Base-by-base conservation (phyloP, 2,329 filamentous ascomycete species). In the Beauveria sp. region DNA sequence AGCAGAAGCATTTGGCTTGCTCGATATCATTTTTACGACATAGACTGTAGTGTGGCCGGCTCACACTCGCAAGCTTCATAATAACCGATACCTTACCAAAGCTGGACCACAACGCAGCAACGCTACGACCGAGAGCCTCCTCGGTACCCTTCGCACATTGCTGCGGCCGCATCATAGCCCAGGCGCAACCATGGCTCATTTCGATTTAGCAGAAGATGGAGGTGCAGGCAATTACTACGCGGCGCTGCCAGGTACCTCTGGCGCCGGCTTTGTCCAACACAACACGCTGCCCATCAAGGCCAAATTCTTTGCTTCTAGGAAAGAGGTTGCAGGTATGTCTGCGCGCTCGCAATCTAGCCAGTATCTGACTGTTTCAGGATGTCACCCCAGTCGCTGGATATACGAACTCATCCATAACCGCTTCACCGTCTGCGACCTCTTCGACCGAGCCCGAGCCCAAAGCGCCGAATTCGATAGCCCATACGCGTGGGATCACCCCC, bases 331-430 rank as follows among this genome's bases (percentile, higher is more conserved):
- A 53, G 73, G 73, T 71, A 68, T 51, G 46, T 42, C 3, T 30
- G 55, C 30, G 3, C 20, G 45, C 43, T 34, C 45, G 67, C 8
- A 20, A 24, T 20, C 2, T 5, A 53, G 47, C 8, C 67, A 65
- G 69, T 16, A 7, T 60, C 45, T 60, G 16, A 51, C 28, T 3
- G 9, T 40, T n/a, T 16, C 9, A 66, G 66, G 66, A 26, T 65
- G 66, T 24, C 72, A 77, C 55, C 74, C 75, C 6, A 73, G 73
- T 50, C 72, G 75, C 66, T 78, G 75, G 75, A 69, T 77, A 43
- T 70, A 75, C 64, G 75, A 78, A 58, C 65, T 78, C 9, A 64
- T 72, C 38, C 69, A 75, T 61, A 77, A 77, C 51, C 68, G 71
- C 54, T 72, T 76, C 56, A 70, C 70, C 34, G 66, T 67, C 24